phyloP scores from a whole-genome alignment of 495 filamentous ascomycete species.

The Aspergillus sclerotiicarbonarius region DNA sequence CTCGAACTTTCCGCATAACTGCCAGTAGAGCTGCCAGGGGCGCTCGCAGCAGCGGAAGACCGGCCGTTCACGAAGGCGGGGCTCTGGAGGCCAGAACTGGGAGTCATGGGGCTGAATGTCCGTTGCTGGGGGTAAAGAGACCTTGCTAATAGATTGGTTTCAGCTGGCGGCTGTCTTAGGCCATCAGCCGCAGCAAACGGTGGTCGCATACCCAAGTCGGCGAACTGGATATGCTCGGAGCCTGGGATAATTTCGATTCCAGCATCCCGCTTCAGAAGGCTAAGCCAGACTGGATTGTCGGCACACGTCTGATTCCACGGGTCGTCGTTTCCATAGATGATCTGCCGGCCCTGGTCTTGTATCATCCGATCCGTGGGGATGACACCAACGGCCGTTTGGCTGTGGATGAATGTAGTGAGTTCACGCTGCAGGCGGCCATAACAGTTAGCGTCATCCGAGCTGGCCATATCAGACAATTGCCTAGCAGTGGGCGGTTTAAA shows the following conservation, averaged over 20 bases:
- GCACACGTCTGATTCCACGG: constrained; percentile 72
- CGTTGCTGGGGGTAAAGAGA: constrained; percentile 21
- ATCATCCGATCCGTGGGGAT: constrained; percentile 60
- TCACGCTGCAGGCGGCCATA: constrained; percentile 55
- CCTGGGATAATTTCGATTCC: constrained; percentile 44
- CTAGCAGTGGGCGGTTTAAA: constrained; percentile 28
- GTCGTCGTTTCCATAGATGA: constrained; percentile 65
- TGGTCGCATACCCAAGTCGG: constrained; percentile 41
- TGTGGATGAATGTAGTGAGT: constrained; percentile 54
- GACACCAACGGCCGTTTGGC: constrained; percentile 47
- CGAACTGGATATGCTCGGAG: constrained; percentile 35
- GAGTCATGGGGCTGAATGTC: constrained; percentile 28
- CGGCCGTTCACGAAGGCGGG: constrained; percentile 35
- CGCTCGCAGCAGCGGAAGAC: constrained; percentile 36
- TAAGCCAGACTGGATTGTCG: constrained; percentile 63
- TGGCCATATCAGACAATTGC: constrained; percentile 23
- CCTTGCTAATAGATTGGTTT: constrained; percentile 31
- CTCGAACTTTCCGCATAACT: constrained; percentile 42
- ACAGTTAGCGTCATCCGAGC: constrained; percentile 43
- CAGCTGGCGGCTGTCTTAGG: constrained; percentile 29
- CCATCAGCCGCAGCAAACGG: constrained; percentile 37
- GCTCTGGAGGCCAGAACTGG: constrained; percentile 37
- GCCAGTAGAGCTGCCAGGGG: constrained; percentile 38
- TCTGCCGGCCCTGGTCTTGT: constrained; percentile 60
- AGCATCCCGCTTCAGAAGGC: constrained; percentile 63